These are phyloP conservation scores for Dactylonectria macrodidyma DNA, from an alignment of 2,329 filamentous ascomycete species.

Conservation along the genomic window DNA sequence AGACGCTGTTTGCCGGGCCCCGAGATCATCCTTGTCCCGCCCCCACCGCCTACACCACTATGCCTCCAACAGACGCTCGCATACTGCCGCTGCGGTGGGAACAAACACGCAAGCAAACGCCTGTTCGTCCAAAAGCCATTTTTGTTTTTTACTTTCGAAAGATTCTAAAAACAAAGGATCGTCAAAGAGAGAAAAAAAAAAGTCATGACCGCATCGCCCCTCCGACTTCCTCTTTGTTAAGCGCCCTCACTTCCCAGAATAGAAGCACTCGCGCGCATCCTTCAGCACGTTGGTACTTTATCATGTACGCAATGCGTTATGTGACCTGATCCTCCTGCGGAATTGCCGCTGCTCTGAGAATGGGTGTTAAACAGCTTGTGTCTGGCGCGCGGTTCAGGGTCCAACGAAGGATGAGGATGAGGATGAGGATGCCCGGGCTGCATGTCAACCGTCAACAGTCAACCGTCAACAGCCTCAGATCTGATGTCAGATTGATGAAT, in stretches of 20 bases:
- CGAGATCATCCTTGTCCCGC: background rate
- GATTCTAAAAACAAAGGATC: background rate
- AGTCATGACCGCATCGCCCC: background rate
- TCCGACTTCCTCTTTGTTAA: background rate
- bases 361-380: background rate
- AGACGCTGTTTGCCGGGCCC: slow-evolving; percentile 1
- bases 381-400: slow-evolving; percentile 23
- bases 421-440: background rate
- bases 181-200: background rate
- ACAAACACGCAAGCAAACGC: background rate
- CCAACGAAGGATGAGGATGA: background rate
- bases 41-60: background rate
- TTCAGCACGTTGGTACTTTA: background rate
- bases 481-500: slow-evolving; percentile 1
- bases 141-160: background rate
- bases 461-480: slow-evolving; percentile 1
- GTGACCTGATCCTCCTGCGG: background rate
- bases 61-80: background rate
- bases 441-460: background rate
- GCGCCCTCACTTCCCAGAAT: background rate
- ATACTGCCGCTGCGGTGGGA: slow-evolving; percentile 9
- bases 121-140: too few species aligned
- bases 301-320: background rate
- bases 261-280: background rate
- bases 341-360: slow-evolving; percentile 2